These are phyloP conservation scores for Suillus cothurnatus DNA, from an alignment of 768 basidiomycete genomes.

Conservation along the genomic window DNA sequence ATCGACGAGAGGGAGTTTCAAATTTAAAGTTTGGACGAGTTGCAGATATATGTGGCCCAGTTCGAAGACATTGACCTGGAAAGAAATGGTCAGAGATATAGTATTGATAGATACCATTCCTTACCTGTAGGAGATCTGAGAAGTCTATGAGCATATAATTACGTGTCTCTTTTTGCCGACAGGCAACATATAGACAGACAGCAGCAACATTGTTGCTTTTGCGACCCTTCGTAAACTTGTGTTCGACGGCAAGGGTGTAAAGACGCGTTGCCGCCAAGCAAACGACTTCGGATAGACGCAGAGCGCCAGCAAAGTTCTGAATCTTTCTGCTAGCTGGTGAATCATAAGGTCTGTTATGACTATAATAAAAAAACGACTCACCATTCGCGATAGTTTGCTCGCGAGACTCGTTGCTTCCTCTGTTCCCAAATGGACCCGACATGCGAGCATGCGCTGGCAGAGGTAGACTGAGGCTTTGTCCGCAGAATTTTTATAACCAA, in stretches of 20 bases:
- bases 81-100: constrained; percentile 1
- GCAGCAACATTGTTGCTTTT: constrained; percentile 93
- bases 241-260: constrained; percentile 92
- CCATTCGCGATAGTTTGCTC: constrained; percentile 93
- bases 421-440: constrained; percentile 80
- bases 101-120: neutral
- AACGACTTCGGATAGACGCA: constrained; percentile 80
- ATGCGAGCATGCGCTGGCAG: constrained; percentile 75
- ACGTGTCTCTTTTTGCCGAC: constrained; percentile 85
- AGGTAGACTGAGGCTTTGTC: constrained; percentile 4
- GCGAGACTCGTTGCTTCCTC: constrained; percentile 78
- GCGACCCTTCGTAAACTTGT: constrained; percentile 93
- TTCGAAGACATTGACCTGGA: constrained; percentile 94
- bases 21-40: constrained; percentile 83
- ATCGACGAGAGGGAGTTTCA: constrained; percentile 87
- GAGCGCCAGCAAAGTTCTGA: constrained; percentile 74
- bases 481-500: neutral
- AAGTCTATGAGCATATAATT: constrained; percentile 99
- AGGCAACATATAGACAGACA: constrained; percentile 93
- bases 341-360: neutral
- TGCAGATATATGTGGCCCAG: constrained; percentile 96
- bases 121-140: constrained; percentile 89
- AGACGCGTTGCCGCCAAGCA: constrained; percentile 80
- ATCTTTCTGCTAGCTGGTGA: constrained; percentile 78
- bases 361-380: constrained; percentile 31